phyloP scores from a whole-genome alignment of 148 eudicot genomes.

The Fagopyrum homotropicum region DNA sequence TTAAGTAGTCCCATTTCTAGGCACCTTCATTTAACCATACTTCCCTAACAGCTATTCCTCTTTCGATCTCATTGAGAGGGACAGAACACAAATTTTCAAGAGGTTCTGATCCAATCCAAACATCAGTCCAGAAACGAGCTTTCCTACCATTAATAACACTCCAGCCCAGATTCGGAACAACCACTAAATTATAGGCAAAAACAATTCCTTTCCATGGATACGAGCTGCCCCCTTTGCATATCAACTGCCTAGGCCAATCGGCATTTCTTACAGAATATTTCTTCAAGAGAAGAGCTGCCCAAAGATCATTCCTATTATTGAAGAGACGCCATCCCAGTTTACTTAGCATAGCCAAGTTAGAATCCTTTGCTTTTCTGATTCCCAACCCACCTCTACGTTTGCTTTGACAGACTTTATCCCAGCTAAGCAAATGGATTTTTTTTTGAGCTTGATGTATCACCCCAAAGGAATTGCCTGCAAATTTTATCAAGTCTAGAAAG shows the following conservation, averaged over 20 bases:
- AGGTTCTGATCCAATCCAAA: background rate
- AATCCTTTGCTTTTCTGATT: background rate
- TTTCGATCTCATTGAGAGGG: no score
- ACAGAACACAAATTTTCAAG: no score
- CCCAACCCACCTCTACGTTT: background rate
- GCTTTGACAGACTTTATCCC: background rate
- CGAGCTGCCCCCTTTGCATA: background rate
- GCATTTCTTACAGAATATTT: background rate
- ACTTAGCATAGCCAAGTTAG: background rate
- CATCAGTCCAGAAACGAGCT: background rate
- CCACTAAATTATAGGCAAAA: no score
- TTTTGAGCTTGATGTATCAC: background rate
- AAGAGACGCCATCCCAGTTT: background rate
- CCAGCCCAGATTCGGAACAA: background rate
- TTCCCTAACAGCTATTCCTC: no score
- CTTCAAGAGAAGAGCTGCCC: background rate
- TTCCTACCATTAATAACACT: background rate
- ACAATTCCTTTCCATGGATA: background rate
- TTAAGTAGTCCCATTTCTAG: no score
- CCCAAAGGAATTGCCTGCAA: background rate
- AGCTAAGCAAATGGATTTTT: background rate
- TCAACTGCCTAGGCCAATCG: background rate
- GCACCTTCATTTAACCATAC: no score
- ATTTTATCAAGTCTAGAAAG: background rate
- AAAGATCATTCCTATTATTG: background rate